Conservation (phyloP, 2,329 filamentous ascomycete species). For the Dendryphion nanum region DNA sequence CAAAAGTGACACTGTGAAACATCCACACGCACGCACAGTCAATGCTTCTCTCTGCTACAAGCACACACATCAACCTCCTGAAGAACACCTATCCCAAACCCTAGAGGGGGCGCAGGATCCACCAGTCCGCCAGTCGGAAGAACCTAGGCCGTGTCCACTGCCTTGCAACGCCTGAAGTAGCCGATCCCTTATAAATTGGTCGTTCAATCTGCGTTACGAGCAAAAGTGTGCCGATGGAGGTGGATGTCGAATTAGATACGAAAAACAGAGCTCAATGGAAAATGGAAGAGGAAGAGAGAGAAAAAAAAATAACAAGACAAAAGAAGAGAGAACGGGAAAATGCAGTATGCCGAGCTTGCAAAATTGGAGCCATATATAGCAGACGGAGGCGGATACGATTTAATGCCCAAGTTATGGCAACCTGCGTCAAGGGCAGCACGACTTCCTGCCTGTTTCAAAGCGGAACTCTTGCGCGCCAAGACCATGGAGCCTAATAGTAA, state of each 20-base stretch:
- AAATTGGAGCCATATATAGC: constrained; percentile 22
- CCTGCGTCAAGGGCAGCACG: constrained; percentile 14
- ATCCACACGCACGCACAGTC: not conserved
- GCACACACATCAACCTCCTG: constrained; percentile 6
- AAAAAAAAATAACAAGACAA: constrained; percentile 13
- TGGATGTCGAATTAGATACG: constrained; percentile 18
- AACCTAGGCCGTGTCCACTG: constrained; percentile 18
- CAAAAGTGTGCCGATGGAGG: constrained; percentile 14
- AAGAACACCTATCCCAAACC: constrained; percentile 17
- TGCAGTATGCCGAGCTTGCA: constrained; percentile 29
- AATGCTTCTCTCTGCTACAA: not conserved
- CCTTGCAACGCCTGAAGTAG: constrained; percentile 33
- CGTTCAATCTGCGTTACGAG: constrained; percentile 39
- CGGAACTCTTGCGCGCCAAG: constrained; percentile 12
- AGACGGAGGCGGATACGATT: constrained; percentile 17
- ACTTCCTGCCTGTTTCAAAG: constrained; percentile 25
- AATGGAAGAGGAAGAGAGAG: constrained; percentile 9
- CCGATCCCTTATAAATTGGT: constrained; percentile 28
- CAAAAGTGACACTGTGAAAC: constrained; percentile 1
- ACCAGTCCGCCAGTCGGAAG: constrained; percentile 29
- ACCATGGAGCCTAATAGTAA: not conserved
- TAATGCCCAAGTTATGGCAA: constrained; percentile 18
- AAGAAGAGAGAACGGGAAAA: constrained; percentile 8
- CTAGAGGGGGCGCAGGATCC: constrained; percentile 20
- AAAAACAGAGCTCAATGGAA: constrained; percentile 14